phyloP scores from a whole-genome alignment of 2,329 filamentous ascomycete species.

The Colletotrichum magnum region DNA sequence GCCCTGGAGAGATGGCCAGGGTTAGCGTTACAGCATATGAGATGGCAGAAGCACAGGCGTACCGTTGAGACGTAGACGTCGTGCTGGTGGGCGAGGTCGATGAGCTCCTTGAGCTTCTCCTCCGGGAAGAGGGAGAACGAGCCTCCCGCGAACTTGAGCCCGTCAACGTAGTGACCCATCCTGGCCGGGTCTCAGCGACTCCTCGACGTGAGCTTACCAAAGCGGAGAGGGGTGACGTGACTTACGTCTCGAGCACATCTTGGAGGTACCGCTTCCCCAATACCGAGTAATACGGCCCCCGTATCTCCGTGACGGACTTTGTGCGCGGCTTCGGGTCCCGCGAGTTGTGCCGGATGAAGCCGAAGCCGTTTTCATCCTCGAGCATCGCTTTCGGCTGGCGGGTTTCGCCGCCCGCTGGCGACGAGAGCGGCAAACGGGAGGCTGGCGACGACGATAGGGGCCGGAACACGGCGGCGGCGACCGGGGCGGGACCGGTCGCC shows the following conservation, averaged over 20 bases:
- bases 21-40: no score
- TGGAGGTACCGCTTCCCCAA: constrained; percentile 67
- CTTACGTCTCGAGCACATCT: constrained; percentile 67
- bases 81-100: constrained; percentile 5
- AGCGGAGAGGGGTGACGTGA: background rate
- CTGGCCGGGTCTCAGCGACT: constrained; percentile 43
- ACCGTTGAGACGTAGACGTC: constrained; percentile 68
- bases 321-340: constrained; percentile 63
- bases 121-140: constrained; percentile 65
- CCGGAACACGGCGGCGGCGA: background rate
- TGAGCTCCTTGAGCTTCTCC: constrained; percentile 18
- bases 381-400: constrained; percentile 51
- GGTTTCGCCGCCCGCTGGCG: no score
- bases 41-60: constrained; percentile 14
- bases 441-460: background rate
- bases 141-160: constrained; percentile 68
- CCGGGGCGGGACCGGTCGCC: background rate
- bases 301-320: constrained; percentile 67
- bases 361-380: constrained; percentile 64
- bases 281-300: constrained; percentile 68
- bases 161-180: constrained; percentile 68
- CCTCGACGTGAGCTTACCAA: background rate
- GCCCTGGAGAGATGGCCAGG: constrained; percentile 51
- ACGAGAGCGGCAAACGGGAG: background rate
- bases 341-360: constrained; percentile 65